phyloP scores from a whole-genome alignment of 2,329 filamentous ascomycete genomes.

The Trichoderma hamatum region DNA sequence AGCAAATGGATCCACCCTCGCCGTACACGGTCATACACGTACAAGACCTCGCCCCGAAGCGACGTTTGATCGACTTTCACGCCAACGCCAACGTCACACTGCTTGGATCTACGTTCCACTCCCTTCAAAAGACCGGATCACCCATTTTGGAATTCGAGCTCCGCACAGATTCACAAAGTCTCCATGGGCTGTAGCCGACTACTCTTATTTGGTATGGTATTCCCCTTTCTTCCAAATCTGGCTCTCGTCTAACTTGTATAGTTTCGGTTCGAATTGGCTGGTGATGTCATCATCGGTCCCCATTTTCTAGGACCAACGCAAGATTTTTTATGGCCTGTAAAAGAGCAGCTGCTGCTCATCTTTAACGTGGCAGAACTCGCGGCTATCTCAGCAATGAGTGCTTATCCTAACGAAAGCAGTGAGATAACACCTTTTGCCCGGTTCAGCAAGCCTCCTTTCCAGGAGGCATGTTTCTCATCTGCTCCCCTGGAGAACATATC shows the following conservation, averaged over 20 bases:
- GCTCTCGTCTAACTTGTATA: neutral
- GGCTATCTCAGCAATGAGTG: neutral
- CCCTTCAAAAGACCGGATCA: neutral
- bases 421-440: neutral
- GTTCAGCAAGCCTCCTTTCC: neutral
- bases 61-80: neutral
- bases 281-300: neutral
- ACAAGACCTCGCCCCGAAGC: neutral
- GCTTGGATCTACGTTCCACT: neutral
- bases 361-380: neutral
- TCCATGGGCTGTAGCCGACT: neutral
- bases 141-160: neutral
- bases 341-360: neutral
- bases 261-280: slow-evolving; percentile 5
- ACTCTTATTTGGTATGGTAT: neutral
- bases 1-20: neutral
- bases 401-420: neutral
- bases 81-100: neutral
- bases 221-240: no score
- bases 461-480: neutral
- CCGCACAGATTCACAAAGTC: neutral
- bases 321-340: neutral
- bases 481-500: neutral
- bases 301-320: neutral
- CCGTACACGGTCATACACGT: neutral